Base-by-base conservation (phyloP, 2,329 filamentous ascomycete species). In the Pseudocercospora pini-densiflorae region DNA sequence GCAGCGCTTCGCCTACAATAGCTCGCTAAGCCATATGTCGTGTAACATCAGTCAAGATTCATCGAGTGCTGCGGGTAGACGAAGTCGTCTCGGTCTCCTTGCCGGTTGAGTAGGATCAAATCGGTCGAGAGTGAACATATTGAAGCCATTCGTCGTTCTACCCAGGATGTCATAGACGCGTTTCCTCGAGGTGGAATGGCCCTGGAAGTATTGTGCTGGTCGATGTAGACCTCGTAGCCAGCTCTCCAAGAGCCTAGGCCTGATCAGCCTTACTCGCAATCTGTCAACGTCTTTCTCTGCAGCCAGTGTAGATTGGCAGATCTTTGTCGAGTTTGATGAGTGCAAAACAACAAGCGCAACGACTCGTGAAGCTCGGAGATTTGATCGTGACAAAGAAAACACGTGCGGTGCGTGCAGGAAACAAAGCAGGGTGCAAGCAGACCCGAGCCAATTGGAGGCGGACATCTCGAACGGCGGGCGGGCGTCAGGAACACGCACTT, bases 271-370 rank as follows among this genome's bases (percentile, higher is more conserved):
- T 49, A 49, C n/a, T 49, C n/a, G 27, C 51, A 55, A 55, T 33
- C 14, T 55, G 2, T 16, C 51, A 55, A 33, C 51, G 24, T 5
- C 24, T n/a, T 55, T 55, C 51, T 55, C 12, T n/a, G 27, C 21
- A 16, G 51, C 8, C 24, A 55, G 51, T 31, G 27, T n/a, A 16
- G n/a, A n/a, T 10, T 10, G 10, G 51, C 27, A 29, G 51, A 55
- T 55, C 16, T 55, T 55, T 55, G 51, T 55, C 24, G 21, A 54
- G 24, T 54, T 54, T 54, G 51, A 53, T 53, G 49, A 53, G 49
- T 53, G 49, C 21, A 27, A 53, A 53, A 19, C 4, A 23, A 16
- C 23, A 21, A 9, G 4, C 6, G 19, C 16, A 24, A 23, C 24
- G 49, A 53, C 12, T 53, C 49, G 49, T 54, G 2, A 29, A 51